Base-by-base conservation (phyloP, 2,329 filamentous ascomycete genomes). In the Fusarium pseudocircinatum region DNA sequence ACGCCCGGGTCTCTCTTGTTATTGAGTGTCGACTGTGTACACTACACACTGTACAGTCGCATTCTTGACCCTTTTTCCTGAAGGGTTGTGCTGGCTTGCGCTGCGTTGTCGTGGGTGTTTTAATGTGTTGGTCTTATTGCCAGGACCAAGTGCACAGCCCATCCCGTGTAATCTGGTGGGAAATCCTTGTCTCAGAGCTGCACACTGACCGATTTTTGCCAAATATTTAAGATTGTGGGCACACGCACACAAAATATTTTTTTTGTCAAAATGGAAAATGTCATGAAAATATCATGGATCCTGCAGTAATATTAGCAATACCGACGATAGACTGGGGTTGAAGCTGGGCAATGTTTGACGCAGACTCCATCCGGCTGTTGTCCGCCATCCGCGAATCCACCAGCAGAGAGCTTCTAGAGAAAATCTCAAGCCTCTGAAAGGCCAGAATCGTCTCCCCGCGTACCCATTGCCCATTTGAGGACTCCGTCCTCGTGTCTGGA, bases 311-410 rank as follows among this genome's bases (percentile, higher is more conserved):
- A 59, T 73, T 73, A 68, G 60, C 64, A 72, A 67, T 58, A 59
- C 47, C 50, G 39, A 60, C 71, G 53, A 22, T 46, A 67, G 53
- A 67, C 63, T 72, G 62, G 70, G 70, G 54, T 61, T 64, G 67
- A 68, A 61, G 70, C 64, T 73, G 70, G 67, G 59, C 26, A 59
- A 73, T 65, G 60, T 74, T 71, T 64, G 64, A 66, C 22, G 75
- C 69, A 71, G 73, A 49, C 71, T 67, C 70, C 67, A 59, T 72
- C 75, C 70, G 75, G 67, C 60, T 71, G 56, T 52, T 60, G 71
- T 74, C 75, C 72, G 74, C 49, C 57, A 58, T 67, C 75, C 75
- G 74, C 75, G 75, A 57, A 60, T 63, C 75, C 75, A 77, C 75
- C 72, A 65, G 53, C 60, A 61, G 60, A 65, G 54, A 28, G 43